A percentile compares a stretch with the other conserved stretches of the same genome.
These are phyloP conservation scores for Kuraishia borneana DNA, from an alignment of 805 yeast genomes.

Conservation along the genomic window DNA sequence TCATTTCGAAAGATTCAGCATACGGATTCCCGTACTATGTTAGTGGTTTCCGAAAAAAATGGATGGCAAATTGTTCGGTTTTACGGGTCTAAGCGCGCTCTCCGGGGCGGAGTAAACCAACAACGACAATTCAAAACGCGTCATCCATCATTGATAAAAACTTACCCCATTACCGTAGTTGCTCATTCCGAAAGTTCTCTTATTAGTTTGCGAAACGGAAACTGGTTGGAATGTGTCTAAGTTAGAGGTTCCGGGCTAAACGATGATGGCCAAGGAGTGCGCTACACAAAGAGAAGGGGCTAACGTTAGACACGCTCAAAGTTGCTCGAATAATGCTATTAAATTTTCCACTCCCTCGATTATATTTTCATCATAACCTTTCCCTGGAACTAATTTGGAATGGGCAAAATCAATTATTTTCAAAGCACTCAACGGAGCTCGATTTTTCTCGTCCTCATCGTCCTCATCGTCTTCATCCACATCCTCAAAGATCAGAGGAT, in stretches of 20 bases:
- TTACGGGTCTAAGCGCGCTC: no score
- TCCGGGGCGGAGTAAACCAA: no score
- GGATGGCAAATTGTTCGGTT: no score
- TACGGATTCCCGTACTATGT: constrained; percentile 7
- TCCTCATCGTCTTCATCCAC: constrained; percentile 14
- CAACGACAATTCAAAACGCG: no score
- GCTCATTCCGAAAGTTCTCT: no score
- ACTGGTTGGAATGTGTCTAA: no score
- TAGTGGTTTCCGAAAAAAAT: neutral
- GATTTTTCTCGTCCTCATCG: constrained; percentile 16
- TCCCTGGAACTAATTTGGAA: constrained; percentile 47
- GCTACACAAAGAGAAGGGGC: no score
- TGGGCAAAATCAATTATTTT: constrained; percentile 89
- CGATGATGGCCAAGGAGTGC: no score
- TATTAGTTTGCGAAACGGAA: no score
- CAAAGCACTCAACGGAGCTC: constrained; percentile 40
- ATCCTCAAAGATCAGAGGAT: constrained; percentile 24
- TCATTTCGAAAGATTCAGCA: constrained; percentile 6
- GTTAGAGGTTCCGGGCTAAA: no score
- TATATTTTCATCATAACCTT: constrained; percentile 63
- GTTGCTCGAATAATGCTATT: constrained; percentile 29
- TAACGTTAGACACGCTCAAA: no score
- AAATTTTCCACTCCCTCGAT: constrained; percentile 61
- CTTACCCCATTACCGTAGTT: neutral
- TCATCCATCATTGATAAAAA: neutral